Percentiles rank a stretch among this genome's conserved stretches.
Evolutionary conservation across 345 rosid species (phyloP).

Genomic region (Eucalyptus melliodora): DNA sequence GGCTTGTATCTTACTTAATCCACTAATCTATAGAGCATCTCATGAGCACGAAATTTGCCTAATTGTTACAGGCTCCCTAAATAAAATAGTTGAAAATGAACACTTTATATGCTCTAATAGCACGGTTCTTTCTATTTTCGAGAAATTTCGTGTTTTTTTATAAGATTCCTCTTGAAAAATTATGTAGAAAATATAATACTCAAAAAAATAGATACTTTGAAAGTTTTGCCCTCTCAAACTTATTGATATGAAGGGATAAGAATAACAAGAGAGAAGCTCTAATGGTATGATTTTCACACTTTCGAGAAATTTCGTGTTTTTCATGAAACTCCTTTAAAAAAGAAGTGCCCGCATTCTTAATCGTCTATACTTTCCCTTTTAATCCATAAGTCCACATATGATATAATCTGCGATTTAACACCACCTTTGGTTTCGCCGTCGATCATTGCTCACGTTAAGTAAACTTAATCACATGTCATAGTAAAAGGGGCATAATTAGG

Average conservation of each 20-base stretch:
- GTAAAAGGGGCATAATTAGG: neutral
- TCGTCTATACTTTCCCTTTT: neutral
- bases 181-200: too few species aligned
- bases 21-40: neutral
- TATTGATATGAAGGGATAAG: neutral
- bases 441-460: neutral
- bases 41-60: neutral
- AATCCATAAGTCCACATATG: neutral
- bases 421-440: neutral
- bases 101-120: too few species aligned
- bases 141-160: neutral
- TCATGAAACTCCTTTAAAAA: neutral
- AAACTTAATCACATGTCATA: neutral
- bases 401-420: neutral
- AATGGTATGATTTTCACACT: too few species aligned
- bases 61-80: neutral
- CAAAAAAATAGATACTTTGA: too few species aligned
- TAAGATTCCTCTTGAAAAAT: neutral
- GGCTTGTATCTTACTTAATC: neutral
- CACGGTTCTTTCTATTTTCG: neutral
- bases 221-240: neutral
- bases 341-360: rapidly evolving
- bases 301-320: too few species aligned
- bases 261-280: neutral
- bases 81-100: neutral